Evolutionary conservation across 495 filamentous ascomycete species (phyloP).

Genomic region (Melanomma pulvis-pyrius): DNA sequence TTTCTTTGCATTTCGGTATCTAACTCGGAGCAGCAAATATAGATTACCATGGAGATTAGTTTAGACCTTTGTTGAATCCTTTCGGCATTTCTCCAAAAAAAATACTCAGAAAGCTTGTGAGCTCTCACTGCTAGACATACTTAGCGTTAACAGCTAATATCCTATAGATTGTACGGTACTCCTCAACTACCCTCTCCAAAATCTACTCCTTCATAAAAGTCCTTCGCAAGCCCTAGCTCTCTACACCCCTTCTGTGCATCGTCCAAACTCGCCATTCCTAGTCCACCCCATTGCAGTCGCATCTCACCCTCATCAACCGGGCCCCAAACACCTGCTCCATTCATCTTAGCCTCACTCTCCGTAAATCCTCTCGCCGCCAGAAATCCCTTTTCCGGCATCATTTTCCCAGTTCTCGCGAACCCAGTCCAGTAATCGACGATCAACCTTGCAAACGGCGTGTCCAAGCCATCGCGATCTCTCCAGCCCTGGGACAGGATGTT

Average conservation of each 20-base stretch:
- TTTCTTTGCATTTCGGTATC: too few species aligned
- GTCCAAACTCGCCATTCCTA: background rate
- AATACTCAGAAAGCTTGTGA: too few species aligned
- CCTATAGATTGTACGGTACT: too few species aligned
- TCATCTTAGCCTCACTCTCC: constrained; percentile 28
- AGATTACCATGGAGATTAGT: too few species aligned
- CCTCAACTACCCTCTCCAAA: background rate
- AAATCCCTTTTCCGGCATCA: constrained; percentile 28
- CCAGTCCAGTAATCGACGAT: constrained; percentile 38
- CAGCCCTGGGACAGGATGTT: constrained; percentile 28
- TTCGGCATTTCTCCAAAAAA: too few species aligned
- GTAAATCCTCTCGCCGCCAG: constrained; percentile 30
- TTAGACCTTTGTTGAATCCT: too few species aligned
- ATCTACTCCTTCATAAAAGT: constrained; percentile 13
- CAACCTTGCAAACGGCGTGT: constrained; percentile 35
- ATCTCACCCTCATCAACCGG: background rate
- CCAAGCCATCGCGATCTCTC: constrained; percentile 32
- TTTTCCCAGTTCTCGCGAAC: constrained; percentile 29
- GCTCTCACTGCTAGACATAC: too few species aligned
- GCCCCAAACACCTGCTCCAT: constrained; percentile 15
- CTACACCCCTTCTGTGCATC: background rate
- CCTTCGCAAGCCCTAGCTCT: background rate
- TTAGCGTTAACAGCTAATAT: too few species aligned
- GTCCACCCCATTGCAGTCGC: constrained; percentile 11
- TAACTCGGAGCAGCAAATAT: too few species aligned